Percentiles rank a stretch among this genome's conserved stretches.
Evolutionary conservation across 805 yeast genomes (phyloP).

Genomic region (Metschnikowia noctiluminum): DNA sequence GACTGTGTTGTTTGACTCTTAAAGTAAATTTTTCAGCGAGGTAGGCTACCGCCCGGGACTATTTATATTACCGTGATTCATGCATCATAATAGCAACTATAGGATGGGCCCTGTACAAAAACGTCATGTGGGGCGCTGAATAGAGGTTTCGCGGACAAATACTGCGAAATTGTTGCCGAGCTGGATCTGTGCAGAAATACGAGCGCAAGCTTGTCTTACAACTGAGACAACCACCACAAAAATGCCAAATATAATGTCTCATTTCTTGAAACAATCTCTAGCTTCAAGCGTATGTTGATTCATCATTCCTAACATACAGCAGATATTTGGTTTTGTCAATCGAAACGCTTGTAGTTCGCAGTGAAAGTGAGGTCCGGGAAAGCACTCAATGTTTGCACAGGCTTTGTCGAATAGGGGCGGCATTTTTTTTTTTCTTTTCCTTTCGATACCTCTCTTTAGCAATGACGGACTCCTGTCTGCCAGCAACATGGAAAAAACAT

Average conservation of each 20-base stretch:
- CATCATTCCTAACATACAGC: too few species aligned
- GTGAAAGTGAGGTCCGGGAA: too few species aligned
- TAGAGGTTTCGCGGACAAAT: neutral
- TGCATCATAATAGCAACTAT: constrained; percentile 10
- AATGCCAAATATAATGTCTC: neutral
- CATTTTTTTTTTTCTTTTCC: too few species aligned
- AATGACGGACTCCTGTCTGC: neutral
- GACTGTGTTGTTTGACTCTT: neutral
- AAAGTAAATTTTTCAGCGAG: too few species aligned
- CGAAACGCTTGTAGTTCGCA: too few species aligned
- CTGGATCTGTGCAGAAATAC: constrained; percentile 1
- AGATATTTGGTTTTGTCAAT: too few species aligned
- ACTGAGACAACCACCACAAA: neutral
- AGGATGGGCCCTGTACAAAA: constrained; percentile 7
- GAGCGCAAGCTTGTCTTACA: constrained; percentile 1
- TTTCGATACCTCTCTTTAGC: neutral
- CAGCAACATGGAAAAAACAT: neutral
- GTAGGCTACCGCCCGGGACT: neutral
- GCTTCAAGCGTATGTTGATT: too few species aligned
- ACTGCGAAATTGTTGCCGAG: constrained; percentile 2
- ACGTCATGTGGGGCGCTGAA: constrained; percentile 5
- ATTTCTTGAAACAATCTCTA: too few species aligned
- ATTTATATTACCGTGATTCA: constrained; percentile 6
- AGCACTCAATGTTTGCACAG: too few species aligned
- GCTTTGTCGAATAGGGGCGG: too few species aligned